Base-by-base conservation (phyloP, 768 basidiomycete genomes). In the Pleurotus pulmonarius region DNA sequence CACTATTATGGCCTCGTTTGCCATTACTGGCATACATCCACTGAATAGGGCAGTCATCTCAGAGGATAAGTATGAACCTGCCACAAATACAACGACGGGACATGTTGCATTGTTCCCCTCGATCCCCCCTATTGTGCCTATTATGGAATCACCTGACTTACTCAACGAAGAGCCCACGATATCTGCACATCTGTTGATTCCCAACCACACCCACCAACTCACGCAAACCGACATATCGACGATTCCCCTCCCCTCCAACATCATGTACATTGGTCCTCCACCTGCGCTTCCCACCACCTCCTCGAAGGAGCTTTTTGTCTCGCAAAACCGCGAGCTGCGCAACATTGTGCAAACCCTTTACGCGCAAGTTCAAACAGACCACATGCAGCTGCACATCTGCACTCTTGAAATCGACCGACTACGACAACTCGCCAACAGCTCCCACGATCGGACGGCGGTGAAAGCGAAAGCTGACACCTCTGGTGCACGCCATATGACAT, bases 1-100 rank as follows among this genome's bases (percentile, higher is more conserved):
- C 8, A 67, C 64, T 0, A 70, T 68, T 48, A 15, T 16, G 2
- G 12, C 57, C 3, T 55, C 65, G 13, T 69, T 60, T 41, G 11
- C 45, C 25, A 62, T 61, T 48, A 66, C 57, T 2, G 65, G 69
- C 2, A 66, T 69, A n/a, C 59, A 49, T 11, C 67, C 64, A 37
- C 29, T 67, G 3, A 43, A 68, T 55, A 47, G 9, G 16, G 24
- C 40, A 26, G 43, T 56, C 11, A 64, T 68, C 20, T 26, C 51
- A 5, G n/a, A 59, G 4, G 20, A 22, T 18, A 43, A 56, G n/a
- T 43, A 59, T 37, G 61, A 55, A 18, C 58, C 60, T 9, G 26
- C 38, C 18, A 29, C 57, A 13, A 22, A 39, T 24, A 54, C 43
- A 29, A 40, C 39, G 43, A 22, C 58, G 52, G 41, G 41, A 34